Evolutionary conservation across 768 basidiomycete species (phyloP).

Genomic region (Serendipita sp.): DNA sequence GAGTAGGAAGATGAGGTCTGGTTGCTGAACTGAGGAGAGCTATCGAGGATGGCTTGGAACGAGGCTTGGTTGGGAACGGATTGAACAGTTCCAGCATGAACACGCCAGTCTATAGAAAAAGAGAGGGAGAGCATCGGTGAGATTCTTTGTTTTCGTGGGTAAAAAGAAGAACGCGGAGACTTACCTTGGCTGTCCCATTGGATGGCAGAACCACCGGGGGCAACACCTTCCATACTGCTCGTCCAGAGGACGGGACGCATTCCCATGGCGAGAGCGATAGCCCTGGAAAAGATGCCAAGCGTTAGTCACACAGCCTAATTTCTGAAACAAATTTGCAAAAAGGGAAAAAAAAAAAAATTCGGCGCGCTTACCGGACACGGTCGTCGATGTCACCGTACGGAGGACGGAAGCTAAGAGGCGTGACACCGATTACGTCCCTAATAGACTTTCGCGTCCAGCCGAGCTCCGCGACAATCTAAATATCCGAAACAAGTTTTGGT

Average conservation of each 20-base stretch:
- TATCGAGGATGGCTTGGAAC: background rate
- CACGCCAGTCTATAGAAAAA: background rate
- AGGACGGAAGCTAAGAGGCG: slow-evolving; percentile 25
- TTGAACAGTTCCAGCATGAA: background rate
- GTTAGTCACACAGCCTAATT: slow-evolving; percentile 23
- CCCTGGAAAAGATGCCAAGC: slow-evolving; percentile 20
- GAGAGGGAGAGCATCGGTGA: slow-evolving; percentile 20
- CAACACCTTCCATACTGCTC: slow-evolving; percentile 10
- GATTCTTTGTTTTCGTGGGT: slow-evolving; percentile 23
- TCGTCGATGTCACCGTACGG: slow-evolving; percentile 20
- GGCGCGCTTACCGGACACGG: background rate
- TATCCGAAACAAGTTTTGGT: background rate
- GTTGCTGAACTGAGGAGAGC: slow-evolving; percentile 19
- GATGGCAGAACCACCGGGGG: slow-evolving; percentile 11
- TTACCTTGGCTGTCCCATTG: slow-evolving; percentile 18
- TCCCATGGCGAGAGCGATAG: slow-evolving; percentile 29
- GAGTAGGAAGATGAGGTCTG: slow-evolving; percentile 19
- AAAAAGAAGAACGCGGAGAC: slow-evolving; percentile 10
- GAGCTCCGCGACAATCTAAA: slow-evolving; percentile 28
- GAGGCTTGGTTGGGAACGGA: background rate
- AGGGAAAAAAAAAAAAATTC: no score
- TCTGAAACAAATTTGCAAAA: background rate
- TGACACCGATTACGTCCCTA: slow-evolving; percentile 23
- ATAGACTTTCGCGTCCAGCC: slow-evolving; percentile 31
- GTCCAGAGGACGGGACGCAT: slow-evolving; percentile 33